Percentiles rank a stretch among this genome's conserved stretches.
phyloP scores from a whole-genome alignment of 148 eudicot species.

The Polygonum aviculare region DNA sequence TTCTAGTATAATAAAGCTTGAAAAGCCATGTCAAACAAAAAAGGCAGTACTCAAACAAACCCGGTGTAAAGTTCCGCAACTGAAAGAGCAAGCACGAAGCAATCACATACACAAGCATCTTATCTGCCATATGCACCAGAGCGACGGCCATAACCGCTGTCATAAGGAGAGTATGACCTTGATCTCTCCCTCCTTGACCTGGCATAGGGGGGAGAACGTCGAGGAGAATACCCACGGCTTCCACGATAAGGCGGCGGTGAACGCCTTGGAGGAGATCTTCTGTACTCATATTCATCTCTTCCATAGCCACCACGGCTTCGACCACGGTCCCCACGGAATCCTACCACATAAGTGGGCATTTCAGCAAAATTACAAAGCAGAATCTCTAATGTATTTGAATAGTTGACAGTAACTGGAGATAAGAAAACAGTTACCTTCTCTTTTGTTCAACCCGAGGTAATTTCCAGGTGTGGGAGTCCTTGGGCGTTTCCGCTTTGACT shows the following conservation, averaged over 20 bases:
- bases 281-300: conserved; percentile 70
- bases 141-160: conserved; percentile 68
- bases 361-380: not conserved
- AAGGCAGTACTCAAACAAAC: not conserved
- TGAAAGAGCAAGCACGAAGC: not conserved
- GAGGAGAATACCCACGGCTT: conserved; percentile 70
- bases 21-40: not conserved
- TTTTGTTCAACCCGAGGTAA: conserved; percentile 80
- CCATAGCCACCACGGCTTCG: conserved; percentile 61
- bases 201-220: conserved; percentile 51
- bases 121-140: conserved; percentile 40
- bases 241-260: conserved; percentile 53
- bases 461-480: conserved; percentile 99
- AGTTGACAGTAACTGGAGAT: not conserved
- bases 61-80: not conserved
- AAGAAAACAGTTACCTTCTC: conserved; percentile 1
- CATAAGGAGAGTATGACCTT: conserved; percentile 81
- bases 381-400: not conserved
- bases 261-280: conserved; percentile 96
- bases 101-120: conserved; percentile 4
- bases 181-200: conserved; percentile 92
- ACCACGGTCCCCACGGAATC: conserved; percentile 51
- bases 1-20: not conserved
- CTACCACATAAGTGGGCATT: conserved; percentile 20
- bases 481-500: conserved; percentile 95